Conservation (phyloP, 2,329 filamentous ascomycete species). For the Verticillium dahliae region DNA sequence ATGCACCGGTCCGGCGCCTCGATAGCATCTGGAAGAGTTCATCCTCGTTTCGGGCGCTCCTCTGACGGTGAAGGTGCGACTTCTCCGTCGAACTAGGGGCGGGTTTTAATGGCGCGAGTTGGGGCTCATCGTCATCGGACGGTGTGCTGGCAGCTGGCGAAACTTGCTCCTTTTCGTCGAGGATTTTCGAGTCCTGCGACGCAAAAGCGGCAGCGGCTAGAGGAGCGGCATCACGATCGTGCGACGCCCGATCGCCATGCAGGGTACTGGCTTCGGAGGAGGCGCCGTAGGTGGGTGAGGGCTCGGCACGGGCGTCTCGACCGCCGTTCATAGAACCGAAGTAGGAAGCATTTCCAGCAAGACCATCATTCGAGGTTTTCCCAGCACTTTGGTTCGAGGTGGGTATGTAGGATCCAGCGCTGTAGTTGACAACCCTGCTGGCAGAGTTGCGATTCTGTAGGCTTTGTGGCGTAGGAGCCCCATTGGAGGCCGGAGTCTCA, state of each 20-base stretch:
- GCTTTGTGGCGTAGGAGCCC: slow-evolving; percentile 3
- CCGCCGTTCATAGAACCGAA: slow-evolving; percentile 1
- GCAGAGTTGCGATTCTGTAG: neutral
- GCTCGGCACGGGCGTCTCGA: neutral
- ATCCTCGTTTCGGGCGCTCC: slow-evolving; percentile 35
- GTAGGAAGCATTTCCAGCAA: neutral
- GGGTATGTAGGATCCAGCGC: slow-evolving; percentile 3
- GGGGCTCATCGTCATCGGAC: neutral
- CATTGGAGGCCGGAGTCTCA: slow-evolving; percentile 17
- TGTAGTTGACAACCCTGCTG: neutral
- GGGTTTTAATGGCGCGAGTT: slow-evolving; percentile 18
- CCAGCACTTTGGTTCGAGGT: neutral
- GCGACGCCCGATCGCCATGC: neutral
- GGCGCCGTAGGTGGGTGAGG: neutral
- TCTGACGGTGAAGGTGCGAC: slow-evolving; percentile 14
- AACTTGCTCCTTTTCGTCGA: neutral
- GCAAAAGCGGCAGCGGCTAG: neutral
- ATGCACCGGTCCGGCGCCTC: slow-evolving; percentile 33
- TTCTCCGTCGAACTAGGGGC: slow-evolving; percentile 10
- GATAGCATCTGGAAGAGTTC: slow-evolving; percentile 44
- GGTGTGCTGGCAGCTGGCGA: neutral
- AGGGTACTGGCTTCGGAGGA: slow-evolving; percentile 1
- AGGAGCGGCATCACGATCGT: neutral
- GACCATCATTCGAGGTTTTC: neutral
- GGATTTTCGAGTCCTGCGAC: neutral